These are phyloP conservation scores for Psilocybe subaeruginosa DNA, from an alignment of 768 basidiomycete genomes.

Conservation along the genomic window DNA sequence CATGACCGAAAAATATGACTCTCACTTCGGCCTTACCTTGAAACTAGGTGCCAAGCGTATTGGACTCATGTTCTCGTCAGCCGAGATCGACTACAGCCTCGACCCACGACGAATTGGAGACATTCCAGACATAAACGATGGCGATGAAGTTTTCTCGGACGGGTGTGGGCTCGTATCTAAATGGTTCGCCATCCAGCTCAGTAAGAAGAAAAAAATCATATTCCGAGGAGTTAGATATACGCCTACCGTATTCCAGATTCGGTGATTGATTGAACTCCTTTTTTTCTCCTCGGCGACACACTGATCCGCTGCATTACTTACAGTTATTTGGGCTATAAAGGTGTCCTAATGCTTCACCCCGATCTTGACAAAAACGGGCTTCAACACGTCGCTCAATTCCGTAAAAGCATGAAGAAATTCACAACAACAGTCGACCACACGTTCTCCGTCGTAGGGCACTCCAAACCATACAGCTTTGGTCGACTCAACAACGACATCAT, in stretches of 20 bases:
- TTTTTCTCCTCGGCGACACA: background rate
- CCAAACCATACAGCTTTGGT: constrained; percentile 65
- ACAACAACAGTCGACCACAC: constrained; percentile 55
- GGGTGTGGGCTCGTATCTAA: constrained; percentile 69
- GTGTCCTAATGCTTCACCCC: constrained; percentile 69
- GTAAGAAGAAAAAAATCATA: constrained; percentile 54
- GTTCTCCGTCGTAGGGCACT: constrained; percentile 69
- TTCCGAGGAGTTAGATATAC: constrained; percentile 61
- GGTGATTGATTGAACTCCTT: constrained; percentile 36
- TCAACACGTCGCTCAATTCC: constrained; percentile 54
- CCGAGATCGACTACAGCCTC: constrained; percentile 58
- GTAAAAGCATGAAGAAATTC: constrained; percentile 76
- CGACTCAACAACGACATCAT: constrained; percentile 74
- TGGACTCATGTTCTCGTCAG: constrained; percentile 66
- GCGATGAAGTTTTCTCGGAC: constrained; percentile 66
- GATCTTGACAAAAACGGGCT: constrained; percentile 49
- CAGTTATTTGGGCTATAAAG: constrained; percentile 75
- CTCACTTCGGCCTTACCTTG: background rate
- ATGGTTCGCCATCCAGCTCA: constrained; percentile 52
- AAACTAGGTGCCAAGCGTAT: constrained; percentile 67
- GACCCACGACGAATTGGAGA: constrained; percentile 53
- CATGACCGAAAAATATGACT: background rate
- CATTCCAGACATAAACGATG: constrained; percentile 59
- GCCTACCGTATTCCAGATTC: constrained; percentile 64
- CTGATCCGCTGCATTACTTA: background rate